Evolutionary conservation across 1,139 yeast species (phyloP), one percentile per base, ranked within the genome.

Genomic region (Lodderomyces margitis): DNA sequence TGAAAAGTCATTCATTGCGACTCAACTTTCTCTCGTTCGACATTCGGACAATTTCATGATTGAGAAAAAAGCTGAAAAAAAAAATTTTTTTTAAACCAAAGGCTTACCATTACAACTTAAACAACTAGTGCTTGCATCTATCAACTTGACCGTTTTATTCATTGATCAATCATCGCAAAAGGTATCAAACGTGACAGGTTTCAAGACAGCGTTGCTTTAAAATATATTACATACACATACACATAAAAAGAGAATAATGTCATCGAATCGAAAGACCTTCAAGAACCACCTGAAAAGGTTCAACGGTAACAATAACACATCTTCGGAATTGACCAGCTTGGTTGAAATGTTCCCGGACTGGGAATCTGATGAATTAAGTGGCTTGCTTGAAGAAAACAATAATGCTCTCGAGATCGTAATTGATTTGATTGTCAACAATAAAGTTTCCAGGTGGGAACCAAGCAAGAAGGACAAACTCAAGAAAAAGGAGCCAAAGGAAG

Each of bases 341-440:
- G 67, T 75, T 43, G 98, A 92, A 62, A 74, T 92, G 74, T 91
- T 92, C 70, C 96, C 97, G 34, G 96, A 87, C 59, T 92, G 98
- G 98, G 80, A 87, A 44, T 73, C 78, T 41, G 96, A 87, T 36
- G 98, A 92, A 61, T 80, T 92, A 61, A 68, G 75, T 41, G 79
- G 84, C 42, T 81, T 88, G 46, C 80, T 91, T 52, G 72, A 74
- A 46, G 98, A 92, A 64, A 78, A 85, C 53, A 60, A 66, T 47
- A 75, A 83, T 52, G 89, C 86, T 57, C 72, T 88, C 52, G 95
- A 86, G 58, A 75, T 78, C 39, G 88, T 92, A 51, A 84, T 87
- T 53, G 91, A 85, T 58, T 83, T 89, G 64, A 91, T 92, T 64
- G 83, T 94, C 47, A 87, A 88, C 51, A 96, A 94, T 52, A 76